These are phyloP conservation scores for Phytomonas sp. DNA, from an alignment of 208 protist genomes.

Conservation along the genomic window DNA sequence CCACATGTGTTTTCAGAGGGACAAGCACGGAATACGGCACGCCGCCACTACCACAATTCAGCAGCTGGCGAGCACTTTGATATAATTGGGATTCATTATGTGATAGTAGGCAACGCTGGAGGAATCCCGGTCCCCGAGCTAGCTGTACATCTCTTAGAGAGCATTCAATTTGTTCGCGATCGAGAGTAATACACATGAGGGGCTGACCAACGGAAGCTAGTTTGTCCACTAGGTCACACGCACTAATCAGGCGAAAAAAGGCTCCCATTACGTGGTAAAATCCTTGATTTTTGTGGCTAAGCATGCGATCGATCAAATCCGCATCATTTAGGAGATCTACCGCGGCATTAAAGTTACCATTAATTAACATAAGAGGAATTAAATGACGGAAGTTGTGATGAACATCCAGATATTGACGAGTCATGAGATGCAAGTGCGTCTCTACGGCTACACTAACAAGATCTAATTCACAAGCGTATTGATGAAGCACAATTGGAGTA, in stretches of 20 bases:
- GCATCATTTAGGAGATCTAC: constrained; percentile 39
- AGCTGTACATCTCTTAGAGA: constrained; percentile 45
- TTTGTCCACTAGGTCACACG: constrained; percentile 40
- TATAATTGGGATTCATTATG: constrained; percentile 42
- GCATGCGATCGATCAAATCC: constrained; percentile 40
- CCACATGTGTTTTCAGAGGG: constrained; percentile 46
- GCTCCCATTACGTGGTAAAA: constrained; percentile 46
- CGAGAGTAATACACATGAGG: constrained; percentile 13
- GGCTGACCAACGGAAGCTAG: constrained; percentile 24
- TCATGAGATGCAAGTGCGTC: constrained; percentile 68
- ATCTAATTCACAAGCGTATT: constrained; percentile 43
- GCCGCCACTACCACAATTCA: constrained; percentile 1
- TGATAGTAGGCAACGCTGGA: constrained; percentile 49
- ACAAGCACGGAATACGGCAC: constrained; percentile 50
- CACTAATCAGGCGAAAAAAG: constrained; percentile 60
- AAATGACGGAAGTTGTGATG: constrained; percentile 47
- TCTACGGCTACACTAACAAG: constrained; percentile 63
- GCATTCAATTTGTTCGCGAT: constrained; percentile 25
- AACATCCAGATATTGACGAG: constrained; percentile 58
- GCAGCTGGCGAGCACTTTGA: constrained; percentile 12
- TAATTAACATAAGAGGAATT: constrained; percentile 52
- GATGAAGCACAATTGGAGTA: constrained; percentile 19
- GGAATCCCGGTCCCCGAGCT: constrained; percentile 34
- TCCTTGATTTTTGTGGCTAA: constrained; percentile 19
- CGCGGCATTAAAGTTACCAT: constrained; percentile 55